Percentiles rank a stretch among this genome's conserved stretches.
These are phyloP conservation scores for Trypanosoma scelopori DNA, from an alignment of 208 protist species.

Conservation along the genomic window DNA sequence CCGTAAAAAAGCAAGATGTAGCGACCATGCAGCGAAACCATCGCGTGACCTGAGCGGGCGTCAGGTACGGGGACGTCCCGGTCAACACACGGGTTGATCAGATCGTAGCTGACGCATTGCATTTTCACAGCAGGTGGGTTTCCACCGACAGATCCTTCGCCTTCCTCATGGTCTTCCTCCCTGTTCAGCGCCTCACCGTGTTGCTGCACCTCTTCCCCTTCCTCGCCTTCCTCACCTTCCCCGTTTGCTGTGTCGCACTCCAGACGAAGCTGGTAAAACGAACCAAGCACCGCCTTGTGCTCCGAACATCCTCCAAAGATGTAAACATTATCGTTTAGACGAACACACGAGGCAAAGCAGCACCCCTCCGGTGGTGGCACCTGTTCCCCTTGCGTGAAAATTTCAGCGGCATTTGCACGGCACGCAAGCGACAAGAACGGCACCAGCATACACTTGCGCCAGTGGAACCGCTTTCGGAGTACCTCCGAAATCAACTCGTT, in stretches of 20 bases:
- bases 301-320: slow-evolving; percentile 20
- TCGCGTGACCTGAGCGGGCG: slow-evolving; percentile 21
- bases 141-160: not conserved
- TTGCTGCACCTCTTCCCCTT: not conserved
- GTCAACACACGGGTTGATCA: slow-evolving; percentile 8
- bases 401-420: not conserved
- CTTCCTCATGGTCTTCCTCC: not conserved
- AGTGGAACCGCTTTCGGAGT: slow-evolving; percentile 7
- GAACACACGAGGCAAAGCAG: slow-evolving; percentile 23
- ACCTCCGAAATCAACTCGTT: slow-evolving; percentile 21
- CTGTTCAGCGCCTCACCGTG: no score
- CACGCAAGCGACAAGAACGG: not conserved
- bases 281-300: slow-evolving; percentile 5
- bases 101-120: slow-evolving; percentile 10
- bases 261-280: slow-evolving; percentile 18
- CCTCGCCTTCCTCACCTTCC: not conserved
- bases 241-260: not conserved
- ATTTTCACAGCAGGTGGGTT: not conserved
- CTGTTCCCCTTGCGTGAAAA: not conserved
- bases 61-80: not conserved
- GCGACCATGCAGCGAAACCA: slow-evolving; percentile 1
- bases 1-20: slow-evolving; percentile 28
- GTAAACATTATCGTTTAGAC: slow-evolving; percentile 12
- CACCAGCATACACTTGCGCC: slow-evolving; percentile 19
- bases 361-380: slow-evolving; percentile 4